Evolutionary conservation across 148 eudicot genomes (phyloP), one percentile per base, ranked within the genome.

Genomic region (Camellia lanceoleosa): DNA sequence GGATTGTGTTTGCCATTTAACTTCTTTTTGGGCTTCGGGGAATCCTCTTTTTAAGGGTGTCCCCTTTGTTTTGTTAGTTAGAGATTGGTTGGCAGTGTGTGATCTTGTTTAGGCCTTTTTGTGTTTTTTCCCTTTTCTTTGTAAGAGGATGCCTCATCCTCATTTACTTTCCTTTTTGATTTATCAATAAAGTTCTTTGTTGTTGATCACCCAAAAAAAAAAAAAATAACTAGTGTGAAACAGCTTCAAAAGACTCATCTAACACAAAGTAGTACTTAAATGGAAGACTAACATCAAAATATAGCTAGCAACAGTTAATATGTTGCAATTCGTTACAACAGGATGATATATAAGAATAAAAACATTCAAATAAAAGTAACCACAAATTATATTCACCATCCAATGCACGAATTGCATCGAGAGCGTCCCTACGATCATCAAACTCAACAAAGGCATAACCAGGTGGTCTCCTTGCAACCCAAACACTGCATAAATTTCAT

Each of bases 401-500:
- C 10, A 93, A 64, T 43, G 81, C 88, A 56, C 86, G 90, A 78
- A 91, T 88, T 61, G 97, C 97, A 84, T 93, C 97, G 5, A 85
- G 84, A 77, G 97, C 97, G 85, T 93, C 97, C 87, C 95, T 88
- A 58, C 83, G 84, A 79, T 93, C 97, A 88, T 93, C 97, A 75
- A 91, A 93, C 83, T 93, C 95, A 62, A 93, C 84, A 81, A 93
- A 93, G 0, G 95, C 95, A 88, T 93, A 93, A 30, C 97, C 97
- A 12, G 97, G 97, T 4, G 95, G 97, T 82, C 97, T 89, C 79
- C 97, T 84, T 81, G 97, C 97, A 80, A 93, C 97, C 97, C 95
- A 93, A 12, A 93, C 97, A 85, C 97, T 93, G 91, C 90, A 88
- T 77, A 44, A 59, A 30, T 70, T 30, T 42, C 42, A 19, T 5